These are phyloP conservation scores for Carex cristatella DNA, from an alignment of 176 grass and related monocot species.

Conservation along the genomic window DNA sequence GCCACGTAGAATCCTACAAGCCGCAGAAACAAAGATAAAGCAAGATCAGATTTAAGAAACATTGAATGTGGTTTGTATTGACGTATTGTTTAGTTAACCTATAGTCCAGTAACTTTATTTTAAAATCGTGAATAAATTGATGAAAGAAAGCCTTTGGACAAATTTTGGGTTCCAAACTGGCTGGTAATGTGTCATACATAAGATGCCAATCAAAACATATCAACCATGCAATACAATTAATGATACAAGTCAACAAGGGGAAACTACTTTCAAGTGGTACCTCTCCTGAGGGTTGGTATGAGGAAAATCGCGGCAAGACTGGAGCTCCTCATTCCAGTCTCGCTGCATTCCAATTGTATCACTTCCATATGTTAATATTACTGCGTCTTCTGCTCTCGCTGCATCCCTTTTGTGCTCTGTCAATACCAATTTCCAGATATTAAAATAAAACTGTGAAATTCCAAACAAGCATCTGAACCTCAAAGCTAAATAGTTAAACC, in stretches of 20 bases:
- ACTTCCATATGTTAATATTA: slow-evolving; percentile 78
- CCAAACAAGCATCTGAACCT: not conserved
- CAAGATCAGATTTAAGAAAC: slow-evolving; percentile 4
- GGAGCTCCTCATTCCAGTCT: slow-evolving; percentile 98
- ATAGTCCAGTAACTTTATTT: not conserved
- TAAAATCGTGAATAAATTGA: not conserved
- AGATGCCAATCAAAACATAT: slow-evolving; percentile 1
- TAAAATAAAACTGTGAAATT: not conserved
- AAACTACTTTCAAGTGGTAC: slow-evolving; percentile 22
- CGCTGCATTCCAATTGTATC: slow-evolving; percentile 99
- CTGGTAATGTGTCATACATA: not conserved
- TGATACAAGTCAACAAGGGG: slow-evolving; percentile 3
- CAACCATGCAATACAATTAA: not conserved
- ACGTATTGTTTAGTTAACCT: not conserved
- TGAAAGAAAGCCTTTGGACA: not conserved
- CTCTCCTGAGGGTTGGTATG: slow-evolving; percentile 85
- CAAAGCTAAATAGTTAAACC: not conserved
- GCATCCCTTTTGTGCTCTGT: slow-evolving; percentile 84
- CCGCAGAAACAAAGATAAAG: slow-evolving; percentile 23
- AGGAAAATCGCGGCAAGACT: slow-evolving; percentile 95
- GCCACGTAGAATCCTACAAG: slow-evolving; percentile 80
- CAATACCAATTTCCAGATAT: slow-evolving; percentile 8
- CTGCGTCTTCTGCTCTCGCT: slow-evolving; percentile 78
- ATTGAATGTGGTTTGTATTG: not conserved
- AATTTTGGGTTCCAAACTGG: not conserved